Evolutionary conservation across 345 rosid species (phyloP).

Genomic region (Cochlearia excelsa): DNA sequence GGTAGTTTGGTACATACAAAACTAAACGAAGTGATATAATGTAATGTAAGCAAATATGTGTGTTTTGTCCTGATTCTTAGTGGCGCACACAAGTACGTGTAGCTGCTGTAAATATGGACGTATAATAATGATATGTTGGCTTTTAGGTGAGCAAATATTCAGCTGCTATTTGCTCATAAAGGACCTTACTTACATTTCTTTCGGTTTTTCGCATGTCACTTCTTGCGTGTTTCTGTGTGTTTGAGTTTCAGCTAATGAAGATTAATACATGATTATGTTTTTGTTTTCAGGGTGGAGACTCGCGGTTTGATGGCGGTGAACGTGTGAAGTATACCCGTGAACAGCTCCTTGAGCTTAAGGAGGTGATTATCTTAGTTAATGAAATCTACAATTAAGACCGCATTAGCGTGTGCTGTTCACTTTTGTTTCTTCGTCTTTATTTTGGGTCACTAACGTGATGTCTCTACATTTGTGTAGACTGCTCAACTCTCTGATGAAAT

Average conservation of each 20-base stretch:
- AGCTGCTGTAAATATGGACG: constrained; percentile 41
- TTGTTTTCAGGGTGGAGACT: constrained; percentile 41
- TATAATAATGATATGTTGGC: constrained; percentile 12
- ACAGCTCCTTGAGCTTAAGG: constrained; percentile 63
- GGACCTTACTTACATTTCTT: constrained; percentile 23
- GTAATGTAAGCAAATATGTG: background rate
- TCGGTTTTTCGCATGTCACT: background rate
- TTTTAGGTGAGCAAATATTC: constrained; percentile 36
- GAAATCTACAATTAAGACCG: background rate
- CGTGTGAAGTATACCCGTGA: constrained; percentile 59
- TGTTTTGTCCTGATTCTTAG: constrained; percentile 47
- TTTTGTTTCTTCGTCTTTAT: background rate
- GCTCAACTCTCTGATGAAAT: constrained; percentile 54
- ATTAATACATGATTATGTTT: constrained; percentile 11
- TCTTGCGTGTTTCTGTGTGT: background rate
- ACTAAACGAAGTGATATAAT: background rate
- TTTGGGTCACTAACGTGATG: constrained; percentile 1
- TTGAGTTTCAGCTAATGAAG: constrained; percentile 5
- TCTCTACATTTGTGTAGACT: constrained; percentile 33
- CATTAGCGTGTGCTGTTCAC: background rate
- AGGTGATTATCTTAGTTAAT: constrained; percentile 40
- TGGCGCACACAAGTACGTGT: constrained; percentile 34
- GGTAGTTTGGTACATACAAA: background rate
- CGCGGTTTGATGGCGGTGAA: constrained; percentile 58
- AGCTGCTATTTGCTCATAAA: constrained; percentile 35